These are phyloP conservation scores for Kazachstania kunashirensis DNA, from an alignment of 805 yeast genomes.

Conservation along the genomic window DNA sequence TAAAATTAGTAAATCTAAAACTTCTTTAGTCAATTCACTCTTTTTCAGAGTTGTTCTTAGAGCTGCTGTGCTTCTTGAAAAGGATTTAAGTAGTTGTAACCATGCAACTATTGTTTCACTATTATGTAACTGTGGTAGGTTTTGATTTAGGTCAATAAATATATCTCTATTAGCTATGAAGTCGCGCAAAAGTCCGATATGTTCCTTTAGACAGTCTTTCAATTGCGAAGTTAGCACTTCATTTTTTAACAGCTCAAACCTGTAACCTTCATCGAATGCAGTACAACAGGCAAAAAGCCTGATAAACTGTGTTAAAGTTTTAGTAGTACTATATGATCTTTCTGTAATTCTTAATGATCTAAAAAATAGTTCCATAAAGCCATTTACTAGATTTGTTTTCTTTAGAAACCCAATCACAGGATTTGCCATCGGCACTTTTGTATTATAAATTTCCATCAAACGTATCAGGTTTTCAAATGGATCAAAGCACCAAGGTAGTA, in stretches of 20 bases:
- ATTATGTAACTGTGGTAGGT: slow-evolving; percentile 21
- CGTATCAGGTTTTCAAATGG: slow-evolving; percentile 19
- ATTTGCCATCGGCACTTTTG: slow-evolving; percentile 17
- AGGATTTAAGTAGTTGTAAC: slow-evolving; percentile 26
- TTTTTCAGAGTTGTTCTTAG: slow-evolving; percentile 23
- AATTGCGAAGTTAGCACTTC: slow-evolving; percentile 14
- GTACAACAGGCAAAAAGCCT: slow-evolving; percentile 22
- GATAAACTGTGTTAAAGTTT: slow-evolving; percentile 17
- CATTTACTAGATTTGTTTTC: slow-evolving; percentile 18
- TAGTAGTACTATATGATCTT: slow-evolving; percentile 12
- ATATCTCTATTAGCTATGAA: slow-evolving; percentile 13
- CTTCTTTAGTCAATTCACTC: slow-evolving; percentile 19
- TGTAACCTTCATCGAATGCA: slow-evolving; percentile 22
- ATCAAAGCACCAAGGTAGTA: slow-evolving; percentile 28
- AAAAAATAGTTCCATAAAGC: slow-evolving; percentile 18
- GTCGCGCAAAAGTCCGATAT: slow-evolving; percentile 13
- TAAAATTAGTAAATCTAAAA: slow-evolving; percentile 12
- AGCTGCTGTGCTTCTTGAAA: slow-evolving; percentile 27
- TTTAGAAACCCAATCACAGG: slow-evolving; percentile 19
- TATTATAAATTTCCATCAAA: slow-evolving; percentile 19
- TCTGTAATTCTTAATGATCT: slow-evolving; percentile 14
- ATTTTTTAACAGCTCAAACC: slow-evolving; percentile 18
- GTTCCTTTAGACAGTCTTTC: slow-evolving; percentile 18
- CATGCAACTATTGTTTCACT: slow-evolving; percentile 19
- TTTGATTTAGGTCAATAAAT: not conserved